phyloP scores from a whole-genome alignment of 371 early-diverging fungal genomes.

The Syncephalastrum monosporum region DNA sequence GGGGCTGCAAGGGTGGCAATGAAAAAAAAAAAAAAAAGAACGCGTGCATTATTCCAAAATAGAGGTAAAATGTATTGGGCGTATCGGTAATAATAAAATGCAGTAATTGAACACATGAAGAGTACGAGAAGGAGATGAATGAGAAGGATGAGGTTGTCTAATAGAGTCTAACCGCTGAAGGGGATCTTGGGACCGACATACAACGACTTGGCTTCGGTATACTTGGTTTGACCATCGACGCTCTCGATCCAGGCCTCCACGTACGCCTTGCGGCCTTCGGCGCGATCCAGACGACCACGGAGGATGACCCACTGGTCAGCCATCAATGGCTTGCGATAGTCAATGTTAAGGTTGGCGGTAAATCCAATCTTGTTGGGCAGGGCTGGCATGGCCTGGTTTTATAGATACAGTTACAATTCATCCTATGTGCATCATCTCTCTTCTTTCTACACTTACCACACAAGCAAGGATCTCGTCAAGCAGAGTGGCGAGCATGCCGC shows the following conservation, averaged over 20 bases:
- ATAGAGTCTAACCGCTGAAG: constrained; percentile 2
- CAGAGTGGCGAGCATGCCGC: constrained; percentile 68
- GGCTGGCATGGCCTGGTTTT: constrained; percentile 46
- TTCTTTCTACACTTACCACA: constrained; percentile 30
- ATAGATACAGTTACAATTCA: constrained; percentile 12
- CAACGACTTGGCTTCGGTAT: constrained; percentile 29
- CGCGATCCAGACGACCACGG: constrained; percentile 42
- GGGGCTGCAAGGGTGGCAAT: no score
- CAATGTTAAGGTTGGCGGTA: constrained; percentile 75
- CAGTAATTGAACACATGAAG: constrained; percentile 36
- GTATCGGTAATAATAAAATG: no score
- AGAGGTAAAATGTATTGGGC: no score
- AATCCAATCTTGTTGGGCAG: constrained; percentile 70
- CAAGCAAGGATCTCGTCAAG: constrained; percentile 66
- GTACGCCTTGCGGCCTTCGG: constrained; percentile 76
- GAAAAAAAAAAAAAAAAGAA: no score
- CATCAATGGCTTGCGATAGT: constrained; percentile 65
- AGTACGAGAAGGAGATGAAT: constrained; percentile 44
- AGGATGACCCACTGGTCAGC: constrained; percentile 66
- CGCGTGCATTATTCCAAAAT: no score
- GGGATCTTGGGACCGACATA: constrained; percentile 36
- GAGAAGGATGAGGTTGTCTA: constrained; percentile 3
- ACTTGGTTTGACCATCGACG: constrained; percentile 39
- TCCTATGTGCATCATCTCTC: not conserved
- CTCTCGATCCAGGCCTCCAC: constrained; percentile 65